Percentiles rank a stretch among this genome's conserved stretches.
Conservation (phyloP, 345 rosid species). For the Camelina neglecta region DNA sequence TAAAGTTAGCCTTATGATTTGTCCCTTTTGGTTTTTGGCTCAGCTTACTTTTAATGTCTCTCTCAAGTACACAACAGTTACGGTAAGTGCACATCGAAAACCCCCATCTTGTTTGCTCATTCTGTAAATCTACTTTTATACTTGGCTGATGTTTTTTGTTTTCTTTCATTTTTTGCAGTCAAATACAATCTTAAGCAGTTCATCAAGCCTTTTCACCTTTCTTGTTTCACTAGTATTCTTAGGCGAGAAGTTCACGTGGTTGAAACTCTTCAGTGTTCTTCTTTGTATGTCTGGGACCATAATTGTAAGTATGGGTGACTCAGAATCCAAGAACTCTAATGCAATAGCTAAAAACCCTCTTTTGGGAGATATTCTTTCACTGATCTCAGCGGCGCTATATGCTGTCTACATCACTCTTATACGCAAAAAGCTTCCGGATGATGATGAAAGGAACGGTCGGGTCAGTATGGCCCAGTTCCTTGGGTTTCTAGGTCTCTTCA, state of each 20-base stretch:
- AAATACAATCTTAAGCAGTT: constrained; percentile 88
- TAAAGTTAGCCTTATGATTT: constrained; percentile 73
- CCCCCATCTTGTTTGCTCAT: background rate
- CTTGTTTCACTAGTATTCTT: constrained; percentile 74
- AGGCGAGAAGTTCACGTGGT: constrained; percentile 90
- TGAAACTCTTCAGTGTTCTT: constrained; percentile 85
- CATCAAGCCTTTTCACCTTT: constrained; percentile 93
- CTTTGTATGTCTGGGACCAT: constrained; percentile 95
- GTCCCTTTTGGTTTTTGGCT: constrained; percentile 96
- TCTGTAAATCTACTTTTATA: background rate
- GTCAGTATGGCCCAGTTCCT: constrained; percentile 95
- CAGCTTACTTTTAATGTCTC: constrained; percentile 92
- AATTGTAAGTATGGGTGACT: constrained; percentile 87
- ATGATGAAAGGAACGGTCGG: constrained; percentile 71
- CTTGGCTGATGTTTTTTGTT: background rate
- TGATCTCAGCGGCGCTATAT: constrained; percentile 75
- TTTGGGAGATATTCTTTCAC: constrained; percentile 82
- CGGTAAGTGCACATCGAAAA: constrained; percentile 53
- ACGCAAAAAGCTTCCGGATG: constrained; percentile 80
- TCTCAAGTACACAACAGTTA: constrained; percentile 86
- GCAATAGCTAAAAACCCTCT: constrained; percentile 67
- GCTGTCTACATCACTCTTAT: constrained; percentile 91
- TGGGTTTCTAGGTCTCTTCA: constrained; percentile 87
- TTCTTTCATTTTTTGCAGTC: constrained; percentile 55
- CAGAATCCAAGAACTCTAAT: constrained; percentile 49